These are phyloP conservation scores for Epichloe hybrida DNA, from an alignment of 2,329 filamentous ascomycete species.

Conservation along the genomic window DNA sequence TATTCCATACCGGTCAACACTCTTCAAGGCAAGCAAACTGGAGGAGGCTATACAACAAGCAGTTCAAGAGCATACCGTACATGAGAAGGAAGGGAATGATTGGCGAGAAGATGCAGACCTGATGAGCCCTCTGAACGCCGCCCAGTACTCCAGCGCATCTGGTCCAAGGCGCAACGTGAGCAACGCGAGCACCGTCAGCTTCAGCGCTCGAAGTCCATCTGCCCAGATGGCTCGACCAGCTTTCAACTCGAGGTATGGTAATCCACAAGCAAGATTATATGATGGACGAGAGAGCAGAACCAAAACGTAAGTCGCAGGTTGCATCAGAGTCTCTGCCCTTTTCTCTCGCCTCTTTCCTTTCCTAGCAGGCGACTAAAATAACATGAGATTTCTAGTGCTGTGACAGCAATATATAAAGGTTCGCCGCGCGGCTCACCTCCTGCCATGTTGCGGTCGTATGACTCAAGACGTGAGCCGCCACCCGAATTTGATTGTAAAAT, in stretches of 20 bases:
- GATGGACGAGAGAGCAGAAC: constrained; percentile 74
- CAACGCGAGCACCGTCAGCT: constrained; percentile 71
- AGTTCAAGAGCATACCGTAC: constrained; percentile 72
- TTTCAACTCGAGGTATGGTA: constrained; percentile 52
- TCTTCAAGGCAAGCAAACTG: constrained; percentile 93
- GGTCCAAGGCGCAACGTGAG: constrained; percentile 52
- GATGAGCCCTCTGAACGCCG: constrained; percentile 26
- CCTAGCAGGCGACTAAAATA: neutral
- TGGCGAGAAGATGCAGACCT: constrained; percentile 26
- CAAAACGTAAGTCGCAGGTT: constrained; percentile 58
- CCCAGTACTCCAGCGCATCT: constrained; percentile 28
- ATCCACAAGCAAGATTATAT: constrained; percentile 78
- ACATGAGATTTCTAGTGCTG: constrained; percentile 41
- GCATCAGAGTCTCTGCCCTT: neutral
- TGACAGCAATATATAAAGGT: constrained; percentile 84
- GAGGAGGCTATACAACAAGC: constrained; percentile 88
- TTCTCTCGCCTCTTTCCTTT: neutral
- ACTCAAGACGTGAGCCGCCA: constrained; percentile 80
- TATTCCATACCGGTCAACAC: constrained; percentile 82
- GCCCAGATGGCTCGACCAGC: constrained; percentile 39
- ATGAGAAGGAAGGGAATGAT: constrained; percentile 75
- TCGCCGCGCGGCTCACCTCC: constrained; percentile 55
- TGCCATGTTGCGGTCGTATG: constrained; percentile 78
- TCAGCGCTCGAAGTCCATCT: constrained; percentile 52
- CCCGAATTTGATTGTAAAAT: constrained; percentile 91